phyloP scores from a whole-genome alignment of 2,329 filamentous ascomycete genomes.

The Tolypocladium guangdongense region DNA sequence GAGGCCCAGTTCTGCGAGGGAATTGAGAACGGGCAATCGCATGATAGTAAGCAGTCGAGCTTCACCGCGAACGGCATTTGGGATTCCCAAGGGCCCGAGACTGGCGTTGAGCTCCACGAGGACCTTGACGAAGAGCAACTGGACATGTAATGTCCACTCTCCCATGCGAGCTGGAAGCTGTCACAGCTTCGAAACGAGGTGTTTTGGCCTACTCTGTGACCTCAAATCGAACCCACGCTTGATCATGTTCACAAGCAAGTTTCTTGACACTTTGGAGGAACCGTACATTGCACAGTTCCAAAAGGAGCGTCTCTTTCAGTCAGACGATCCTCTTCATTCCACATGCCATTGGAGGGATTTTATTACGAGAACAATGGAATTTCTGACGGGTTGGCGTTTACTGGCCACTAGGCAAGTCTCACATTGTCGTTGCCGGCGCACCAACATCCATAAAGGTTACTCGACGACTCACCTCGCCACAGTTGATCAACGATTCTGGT shows the following conservation, averaged over 20 bases:
- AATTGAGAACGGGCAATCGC: conserved; percentile 8
- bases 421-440: not conserved
- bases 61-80: conserved; percentile 10
- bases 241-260: too few species aligned
- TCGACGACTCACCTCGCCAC: not conserved
- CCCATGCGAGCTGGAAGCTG: not conserved
- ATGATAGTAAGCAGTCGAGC: conserved; percentile 13
- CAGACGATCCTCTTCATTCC: not conserved
- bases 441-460: not conserved
- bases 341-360: not conserved
- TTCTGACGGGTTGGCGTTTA: not conserved
- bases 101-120: conserved; percentile 12
- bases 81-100: conserved; percentile 11
- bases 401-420: not conserved
- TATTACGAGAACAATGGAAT: not conserved
- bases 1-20: conserved; percentile 15
- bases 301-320: not conserved
- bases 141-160: conserved; percentile 9
- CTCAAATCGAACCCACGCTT: not conserved
- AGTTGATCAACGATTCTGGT: not conserved
- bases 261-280: not conserved
- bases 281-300: not conserved
- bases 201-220: not conserved
- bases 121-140: conserved; percentile 13
- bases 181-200: not conserved